Conservation (phyloP, 164 flowering plant genomes). For the Annona squamosa region DNA sequence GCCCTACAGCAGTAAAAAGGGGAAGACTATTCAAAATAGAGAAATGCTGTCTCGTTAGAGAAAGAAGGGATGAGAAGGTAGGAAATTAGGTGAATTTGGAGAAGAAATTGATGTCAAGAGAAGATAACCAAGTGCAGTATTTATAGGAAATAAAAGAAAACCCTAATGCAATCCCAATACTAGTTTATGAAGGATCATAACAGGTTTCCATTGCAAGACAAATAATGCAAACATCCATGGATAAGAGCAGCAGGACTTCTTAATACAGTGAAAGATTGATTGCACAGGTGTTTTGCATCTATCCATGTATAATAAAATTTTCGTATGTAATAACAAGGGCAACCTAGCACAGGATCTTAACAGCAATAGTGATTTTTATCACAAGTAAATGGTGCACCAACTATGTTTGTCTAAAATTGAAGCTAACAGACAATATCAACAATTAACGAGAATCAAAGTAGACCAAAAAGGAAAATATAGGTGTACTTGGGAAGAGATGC, state of each 20-base stretch:
- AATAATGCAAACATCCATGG: too few relatives aligned
- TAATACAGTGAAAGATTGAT: background rate
- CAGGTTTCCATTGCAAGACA: too few relatives aligned
- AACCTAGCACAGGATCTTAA: background rate
- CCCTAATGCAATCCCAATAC: too few relatives aligned
- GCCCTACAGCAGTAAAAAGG: too few relatives aligned
- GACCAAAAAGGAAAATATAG: background rate
- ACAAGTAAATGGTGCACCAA: background rate
- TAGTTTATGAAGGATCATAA: too few relatives aligned
- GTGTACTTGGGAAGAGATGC: slow-evolving; percentile 73
- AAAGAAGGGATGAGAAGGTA: too few relatives aligned
- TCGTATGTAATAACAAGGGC: background rate
- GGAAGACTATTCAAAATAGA: too few relatives aligned
- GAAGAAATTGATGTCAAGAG: too few relatives aligned
- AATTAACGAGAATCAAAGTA: background rate
- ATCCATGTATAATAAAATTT: background rate
- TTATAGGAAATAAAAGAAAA: too few relatives aligned
- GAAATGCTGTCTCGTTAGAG: too few relatives aligned
- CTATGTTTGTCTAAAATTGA: background rate
- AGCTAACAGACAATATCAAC: background rate
- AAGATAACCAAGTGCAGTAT: too few relatives aligned
- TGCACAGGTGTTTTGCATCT: background rate
- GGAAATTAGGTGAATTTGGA: too few relatives aligned
- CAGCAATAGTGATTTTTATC: background rate
- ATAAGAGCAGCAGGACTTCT: background rate